Conservation (phyloP, 495 filamentous ascomycete genomes). For the Talaromyces ruber region DNA sequence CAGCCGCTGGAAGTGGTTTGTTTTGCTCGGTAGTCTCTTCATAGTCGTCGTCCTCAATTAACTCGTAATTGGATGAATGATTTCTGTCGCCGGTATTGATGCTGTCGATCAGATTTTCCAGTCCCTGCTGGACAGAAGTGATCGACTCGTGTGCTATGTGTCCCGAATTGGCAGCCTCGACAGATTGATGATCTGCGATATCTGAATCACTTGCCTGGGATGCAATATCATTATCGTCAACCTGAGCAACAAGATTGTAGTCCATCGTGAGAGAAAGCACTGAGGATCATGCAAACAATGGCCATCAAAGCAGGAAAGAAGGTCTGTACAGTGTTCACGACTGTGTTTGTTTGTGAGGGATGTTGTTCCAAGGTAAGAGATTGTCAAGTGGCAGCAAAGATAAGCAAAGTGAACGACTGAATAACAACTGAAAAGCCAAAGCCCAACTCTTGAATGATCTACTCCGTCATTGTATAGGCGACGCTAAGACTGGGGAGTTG, state of each 20-base stretch:
- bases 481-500: background rate
- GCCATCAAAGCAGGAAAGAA: background rate
- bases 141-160: conserved; percentile 2
- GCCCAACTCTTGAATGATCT: background rate
- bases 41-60: conserved; percentile 40
- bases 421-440: background rate
- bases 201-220: conserved; percentile 1
- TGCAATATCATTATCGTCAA: background rate
- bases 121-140: background rate
- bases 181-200: background rate
- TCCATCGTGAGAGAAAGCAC: background rate
- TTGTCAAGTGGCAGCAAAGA: background rate
- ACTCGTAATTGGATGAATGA: conserved; percentile 29
- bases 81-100: background rate
- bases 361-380: background rate
- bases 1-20: background rate
- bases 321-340: background rate
- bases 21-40: conserved; percentile 1
- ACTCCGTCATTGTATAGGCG: background rate
- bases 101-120: background rate
- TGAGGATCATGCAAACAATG: background rate
- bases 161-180: background rate
- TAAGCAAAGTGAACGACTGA: background rate
- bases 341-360: background rate
- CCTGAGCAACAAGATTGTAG: background rate